Base-by-base conservation (phyloP, 805 yeast genomes). In the Metahyphopichia silvanorum region DNA sequence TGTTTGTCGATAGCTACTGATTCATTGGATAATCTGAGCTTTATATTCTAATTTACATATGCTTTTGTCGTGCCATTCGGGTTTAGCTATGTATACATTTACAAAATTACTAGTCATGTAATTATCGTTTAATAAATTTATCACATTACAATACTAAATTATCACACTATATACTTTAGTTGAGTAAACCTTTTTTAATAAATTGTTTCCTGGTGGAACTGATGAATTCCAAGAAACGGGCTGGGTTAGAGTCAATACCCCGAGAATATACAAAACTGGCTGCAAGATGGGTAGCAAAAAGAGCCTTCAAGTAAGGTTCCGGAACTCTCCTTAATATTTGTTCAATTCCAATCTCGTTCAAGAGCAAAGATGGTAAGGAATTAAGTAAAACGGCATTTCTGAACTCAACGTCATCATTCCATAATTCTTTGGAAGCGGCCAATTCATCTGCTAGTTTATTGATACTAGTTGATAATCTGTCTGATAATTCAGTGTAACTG, bases 391-490 rank as follows among this genome's bases (percentile, higher is more conserved):
- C 82, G 14, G 78, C 79, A 51, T 85, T 78, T 61, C 96, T 77
- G 68, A 93, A 82, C 31, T 60, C 69, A 7, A 64, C 60, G 55
- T 93, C 97, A 44, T 81, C 83, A 46, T 76, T 74, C 94, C 97
- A 87, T 50, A 93, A 70, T 54, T 83, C 89, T 47, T 76, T 76
- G 16, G 93, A 82, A 29, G 76, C 72, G 22, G 93, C 81, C 49
- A 91, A 75, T 64, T 88, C 94, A 53, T 86, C 96, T 31, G 82
- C 85, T 45, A 89, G 71, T 46, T 82, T 79, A 60, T 87, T 89
- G 57, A 89, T 89, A 20, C 94, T 82, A 39, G 71, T 70, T 6
- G 96, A 86, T 34, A 89, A 69, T 46, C 79, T 77, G 57, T 89
- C 95, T n/a, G 95, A 84, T 42, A 88, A 71, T 39, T 72, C 79